Evolutionary conservation across 2,329 filamentous ascomycete species (phyloP), one percentile per base, ranked within the genome.

Genomic region (Daldinia sp.): DNA sequence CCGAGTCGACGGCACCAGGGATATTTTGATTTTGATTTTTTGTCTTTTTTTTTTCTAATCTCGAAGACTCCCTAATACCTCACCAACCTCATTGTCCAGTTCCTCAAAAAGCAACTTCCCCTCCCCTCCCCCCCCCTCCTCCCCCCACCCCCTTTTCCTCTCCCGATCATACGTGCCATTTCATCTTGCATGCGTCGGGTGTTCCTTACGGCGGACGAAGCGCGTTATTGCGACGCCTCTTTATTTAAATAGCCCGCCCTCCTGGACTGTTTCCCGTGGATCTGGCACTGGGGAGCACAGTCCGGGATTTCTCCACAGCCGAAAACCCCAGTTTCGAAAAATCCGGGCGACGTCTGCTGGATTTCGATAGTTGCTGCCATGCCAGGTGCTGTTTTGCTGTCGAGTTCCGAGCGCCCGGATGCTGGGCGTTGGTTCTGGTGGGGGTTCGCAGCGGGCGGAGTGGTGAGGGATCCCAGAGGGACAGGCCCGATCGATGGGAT

Each of bases 101-200:
- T 54, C 49, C 48, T 56, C 54, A 41, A 56, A 53, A 52, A 53
- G 8, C n/a, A 19, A 45, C 3, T 25, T 41, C 21, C 13, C 21
- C 39, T 45, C 21, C 17, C 21, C 19, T 10, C 8, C 5, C 17
- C 13, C 15, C 2, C 10, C 5, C 15, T 19, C 8, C 39, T 13
- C 17, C 27, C 25, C 49, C 41, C 11, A 19, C 19, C 45, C 39
- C 32, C 35, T n/a, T 25, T n/a, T 34, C 29, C 34, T 23, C 13
- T 27, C 48, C 41, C 57, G 54, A 56, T 56, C 39, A 62, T 64
- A 52, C 37, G 49, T 37, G 34, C 21, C 51, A 65, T 65, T 57
- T 67, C 50, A 67, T 61, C 61, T 62, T 34, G 63, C 66, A 66
- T 68, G 63, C 37, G 57, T 64, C 58, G 58, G 55, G 37, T 61